phyloP scores from a whole-genome alignment of 805 yeast genomes.

The Saccharomyces jurei region DNA sequence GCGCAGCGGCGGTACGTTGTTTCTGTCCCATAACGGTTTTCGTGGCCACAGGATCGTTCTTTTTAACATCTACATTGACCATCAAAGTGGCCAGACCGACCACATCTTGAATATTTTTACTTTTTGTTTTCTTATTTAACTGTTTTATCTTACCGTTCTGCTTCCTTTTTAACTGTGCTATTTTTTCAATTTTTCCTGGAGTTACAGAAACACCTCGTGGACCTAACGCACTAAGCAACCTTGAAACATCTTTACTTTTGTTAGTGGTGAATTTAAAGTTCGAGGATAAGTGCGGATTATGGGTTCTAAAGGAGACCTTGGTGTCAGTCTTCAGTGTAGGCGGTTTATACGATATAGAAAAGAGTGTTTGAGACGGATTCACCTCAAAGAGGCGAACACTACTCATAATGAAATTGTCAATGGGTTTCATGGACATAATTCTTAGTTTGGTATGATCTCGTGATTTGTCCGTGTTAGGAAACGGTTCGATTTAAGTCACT shows the following conservation, averaged over 20 bases:
- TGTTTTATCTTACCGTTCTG: not conserved
- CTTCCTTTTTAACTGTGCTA: constrained; percentile 5
- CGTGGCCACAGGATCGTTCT: constrained; percentile 14
- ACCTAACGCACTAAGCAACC: constrained; percentile 65
- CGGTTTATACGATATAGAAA: constrained; percentile 33
- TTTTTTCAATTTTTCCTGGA: constrained; percentile 20
- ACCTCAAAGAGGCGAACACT: constrained; percentile 37
- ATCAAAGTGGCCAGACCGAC: constrained; percentile 22
- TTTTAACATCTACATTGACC: constrained; percentile 24
- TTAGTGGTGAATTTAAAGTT: constrained; percentile 50
- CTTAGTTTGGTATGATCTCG: not conserved
- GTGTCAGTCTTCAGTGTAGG: constrained; percentile 10
- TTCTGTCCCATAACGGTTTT: constrained; percentile 5
- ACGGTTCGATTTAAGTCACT: not conserved
- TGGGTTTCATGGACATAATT: constrained; percentile 24
- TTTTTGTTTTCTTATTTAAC: constrained; percentile 5
- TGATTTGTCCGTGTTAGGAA: not conserved
- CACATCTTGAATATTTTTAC: constrained; percentile 12
- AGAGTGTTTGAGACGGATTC: constrained; percentile 32
- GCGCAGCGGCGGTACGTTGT: not conserved
- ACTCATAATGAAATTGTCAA: constrained; percentile 37
- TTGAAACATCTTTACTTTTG: constrained; percentile 64
- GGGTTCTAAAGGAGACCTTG: constrained; percentile 44
- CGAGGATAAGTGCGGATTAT: constrained; percentile 56
- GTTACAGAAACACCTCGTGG: constrained; percentile 46